Base-by-base conservation (phyloP, 768 basidiomycete genomes). In the Tylopilus plumbeoviolaceoides region DNA sequence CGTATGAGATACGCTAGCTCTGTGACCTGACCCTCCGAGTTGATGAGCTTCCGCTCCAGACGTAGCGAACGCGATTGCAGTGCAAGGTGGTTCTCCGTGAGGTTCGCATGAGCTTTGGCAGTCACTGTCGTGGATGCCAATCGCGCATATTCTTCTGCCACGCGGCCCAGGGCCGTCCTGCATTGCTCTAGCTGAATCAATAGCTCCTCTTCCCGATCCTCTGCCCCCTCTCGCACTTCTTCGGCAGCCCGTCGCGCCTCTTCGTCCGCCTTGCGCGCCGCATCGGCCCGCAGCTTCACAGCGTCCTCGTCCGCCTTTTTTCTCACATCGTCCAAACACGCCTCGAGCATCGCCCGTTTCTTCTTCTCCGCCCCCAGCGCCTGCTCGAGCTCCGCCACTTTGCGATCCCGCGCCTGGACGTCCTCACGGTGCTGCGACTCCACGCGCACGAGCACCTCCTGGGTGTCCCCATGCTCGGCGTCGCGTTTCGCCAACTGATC, bases 41-140 rank as follows among this genome's bases (percentile, higher is more conserved):
- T 86, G 38, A 79, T 80, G 14, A 88, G 72, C 65, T 84, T 87
- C 54, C 87, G 81, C 59, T 86, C 81, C 12, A 88, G 69, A 27
- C 85, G 81, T 25, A 74, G 65, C 23, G 72, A 68, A 8, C 73
- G 76, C 10, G 79, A 57, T 50, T 76, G 76, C 28, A 76, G 54
- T 5, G 65, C 57, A 2, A 68, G 50, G 52, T 77, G 67, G 27
- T 76, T 71, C 30, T 71, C 67, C 62, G 73, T 72, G 33, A 85
- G 72, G 7, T 61, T 56, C 18, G 62, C 61, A 55, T 79, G 70
- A 1, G 68, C 63, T 21, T 67, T 55, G 39, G 59, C 56, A 7
- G 75, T 59, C 12, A 83, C 72, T 3, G 78, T 74, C 28, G 70
- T 64, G 7, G 74, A 69, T 5, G 74, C 77, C 7, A 85, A 72